phyloP scores from a whole-genome alignment of 2,329 filamentous ascomycete genomes.

The Trichoderma sp. region DNA sequence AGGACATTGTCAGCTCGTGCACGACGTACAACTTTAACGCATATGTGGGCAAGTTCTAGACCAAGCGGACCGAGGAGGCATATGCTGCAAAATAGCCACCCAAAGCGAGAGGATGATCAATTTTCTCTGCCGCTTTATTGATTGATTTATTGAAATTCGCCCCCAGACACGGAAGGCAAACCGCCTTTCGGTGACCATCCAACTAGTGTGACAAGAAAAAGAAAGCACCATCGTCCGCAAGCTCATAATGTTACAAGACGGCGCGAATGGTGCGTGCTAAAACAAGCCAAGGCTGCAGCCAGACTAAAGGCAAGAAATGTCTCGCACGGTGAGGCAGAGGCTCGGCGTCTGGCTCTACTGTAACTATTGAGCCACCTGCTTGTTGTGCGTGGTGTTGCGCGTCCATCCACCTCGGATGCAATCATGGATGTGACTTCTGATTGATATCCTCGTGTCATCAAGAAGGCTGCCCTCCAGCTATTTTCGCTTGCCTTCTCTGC shows the following conservation, averaged over 20 bases:
- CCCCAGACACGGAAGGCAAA: background rate
- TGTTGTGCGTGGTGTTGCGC: background rate
- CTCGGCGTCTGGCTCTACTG: background rate
- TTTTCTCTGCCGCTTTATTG: background rate
- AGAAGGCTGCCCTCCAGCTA: background rate
- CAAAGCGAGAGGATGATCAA: background rate
- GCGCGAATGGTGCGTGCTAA: background rate
- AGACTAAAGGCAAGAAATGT: background rate
- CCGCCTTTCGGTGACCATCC: background rate
- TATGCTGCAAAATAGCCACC: background rate
- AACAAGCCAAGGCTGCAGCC: background rate
- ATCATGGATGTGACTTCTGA: background rate
- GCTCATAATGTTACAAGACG: background rate
- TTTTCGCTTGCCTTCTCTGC: background rate
- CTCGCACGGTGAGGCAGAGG: background rate
- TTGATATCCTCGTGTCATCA: background rate
- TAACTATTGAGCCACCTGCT: background rate
- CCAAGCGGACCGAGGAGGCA: background rate
- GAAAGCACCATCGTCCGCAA: background rate
- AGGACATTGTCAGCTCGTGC: constrained; percentile 22
- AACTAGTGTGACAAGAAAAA: background rate
- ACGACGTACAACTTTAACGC: constrained; percentile 25
- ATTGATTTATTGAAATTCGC: background rate
- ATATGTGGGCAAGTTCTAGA: constrained; percentile 24
- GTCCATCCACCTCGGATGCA: background rate